phyloP scores from a whole-genome alignment of 1,139 yeast species.

The Saccharomyces hybrid region DNA sequence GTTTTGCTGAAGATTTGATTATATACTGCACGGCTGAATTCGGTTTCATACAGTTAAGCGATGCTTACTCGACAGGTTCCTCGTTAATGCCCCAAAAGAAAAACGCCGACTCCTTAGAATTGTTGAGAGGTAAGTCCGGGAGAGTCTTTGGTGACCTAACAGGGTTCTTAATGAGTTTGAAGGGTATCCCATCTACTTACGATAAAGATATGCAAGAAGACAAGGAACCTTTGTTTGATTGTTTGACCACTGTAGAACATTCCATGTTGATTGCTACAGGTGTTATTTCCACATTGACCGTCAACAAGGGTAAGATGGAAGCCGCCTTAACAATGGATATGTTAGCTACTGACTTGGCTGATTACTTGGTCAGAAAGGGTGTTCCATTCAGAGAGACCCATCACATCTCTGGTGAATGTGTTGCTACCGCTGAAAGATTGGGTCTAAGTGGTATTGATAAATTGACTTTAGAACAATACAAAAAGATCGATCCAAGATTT shows the following conservation, averaged over 20 bases:
- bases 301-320: conserved; percentile 68
- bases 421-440: conserved; percentile 74
- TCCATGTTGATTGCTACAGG: conserved; percentile 93
- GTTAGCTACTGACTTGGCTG: conserved; percentile 98
- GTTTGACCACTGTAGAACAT: conserved; percentile 83
- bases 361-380: conserved; percentile 91
- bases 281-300: conserved; percentile 75
- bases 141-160: conserved; percentile 92
- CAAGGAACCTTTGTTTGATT: conserved; percentile 93
- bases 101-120: conserved; percentile 92
- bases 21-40: conserved; percentile 96
- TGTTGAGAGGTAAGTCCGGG: conserved; percentile 93
- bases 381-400: conserved; percentile 99
- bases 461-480: conserved; percentile 66
- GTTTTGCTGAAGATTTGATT: conserved; percentile 89
- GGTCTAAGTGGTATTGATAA: conserved; percentile 74
- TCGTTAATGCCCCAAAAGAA: conserved; percentile 98
- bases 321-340: conserved; percentile 94
- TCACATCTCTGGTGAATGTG: conserved; percentile 97
- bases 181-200: conserved; percentile 94
- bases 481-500: conserved; percentile 72
- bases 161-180: conserved; percentile 92
- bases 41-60: conserved; percentile 87
- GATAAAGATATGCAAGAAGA: conserved; percentile 99
- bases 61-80: conserved; percentile 97